A percentile compares a stretch with the other conserved stretches of the same genome.
phyloP scores from a whole-genome alignment of 352 stramenopile genomes.

The Plasmopara muralis region DNA sequence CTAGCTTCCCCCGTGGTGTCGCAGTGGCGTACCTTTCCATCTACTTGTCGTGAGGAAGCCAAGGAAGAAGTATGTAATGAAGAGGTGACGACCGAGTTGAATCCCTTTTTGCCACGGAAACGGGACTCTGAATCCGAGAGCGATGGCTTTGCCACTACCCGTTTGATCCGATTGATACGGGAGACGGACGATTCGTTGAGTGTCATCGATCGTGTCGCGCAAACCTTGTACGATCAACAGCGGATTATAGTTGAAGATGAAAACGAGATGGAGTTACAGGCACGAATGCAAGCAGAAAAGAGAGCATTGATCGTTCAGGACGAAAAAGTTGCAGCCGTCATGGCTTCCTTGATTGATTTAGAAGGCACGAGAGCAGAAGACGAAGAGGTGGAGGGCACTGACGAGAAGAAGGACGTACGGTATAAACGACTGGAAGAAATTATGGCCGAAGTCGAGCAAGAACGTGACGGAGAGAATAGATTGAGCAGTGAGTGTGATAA shows the following conservation, averaged over 20 bases:
- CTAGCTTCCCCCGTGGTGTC: constrained; percentile 1
- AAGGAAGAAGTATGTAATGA: background rate
- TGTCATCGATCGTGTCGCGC: constrained; percentile 50
- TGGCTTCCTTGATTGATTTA: constrained; percentile 20
- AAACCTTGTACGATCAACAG: constrained; percentile 45
- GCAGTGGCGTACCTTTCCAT: constrained; percentile 1
- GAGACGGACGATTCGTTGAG: constrained; percentile 70
- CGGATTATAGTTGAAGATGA: constrained; percentile 12
- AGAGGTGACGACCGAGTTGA: background rate
- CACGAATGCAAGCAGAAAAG: constrained; percentile 21
- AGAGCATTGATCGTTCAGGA: constrained; percentile 17
- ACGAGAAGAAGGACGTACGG: constrained; percentile 3
- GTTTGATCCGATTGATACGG: constrained; percentile 37
- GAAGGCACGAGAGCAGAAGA: constrained; percentile 1
- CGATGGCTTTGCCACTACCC: constrained; percentile 1
- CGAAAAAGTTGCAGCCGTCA: constrained; percentile 23
- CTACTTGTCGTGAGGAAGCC: background rate
- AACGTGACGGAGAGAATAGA: constrained; percentile 15
- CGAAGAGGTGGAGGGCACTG: constrained; percentile 1
- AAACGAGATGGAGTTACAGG: constrained; percentile 16
- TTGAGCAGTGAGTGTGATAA: background rate
- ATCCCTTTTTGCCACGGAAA: no score
- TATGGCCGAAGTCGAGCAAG: constrained; percentile 36
- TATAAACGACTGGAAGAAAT: constrained; percentile 41
- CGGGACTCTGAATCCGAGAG: no score